Conservation (phyloP, 2,329 filamentous ascomycete species). For the Aplosporella prunicola region DNA sequence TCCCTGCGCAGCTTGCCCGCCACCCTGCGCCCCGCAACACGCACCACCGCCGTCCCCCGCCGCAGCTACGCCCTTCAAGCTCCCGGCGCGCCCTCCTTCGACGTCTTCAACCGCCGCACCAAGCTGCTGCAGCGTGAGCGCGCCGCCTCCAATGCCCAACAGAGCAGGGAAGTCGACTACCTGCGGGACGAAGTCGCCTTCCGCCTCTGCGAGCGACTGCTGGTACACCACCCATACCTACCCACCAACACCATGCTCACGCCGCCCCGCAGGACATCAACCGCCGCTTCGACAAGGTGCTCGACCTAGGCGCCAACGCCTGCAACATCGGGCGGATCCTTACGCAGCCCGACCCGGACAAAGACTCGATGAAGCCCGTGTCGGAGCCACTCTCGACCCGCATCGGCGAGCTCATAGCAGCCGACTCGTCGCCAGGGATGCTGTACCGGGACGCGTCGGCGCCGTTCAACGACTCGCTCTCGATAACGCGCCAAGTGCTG, state of each 20-base stretch:
- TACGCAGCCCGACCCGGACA: slow-evolving; percentile 51
- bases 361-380: slow-evolving; percentile 51
- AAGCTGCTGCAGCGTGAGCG: slow-evolving; percentile 92
- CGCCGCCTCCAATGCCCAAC: slow-evolving; percentile 58
- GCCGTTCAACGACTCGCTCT: slow-evolving; percentile 64
- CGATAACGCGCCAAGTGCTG: slow-evolving; percentile 67
- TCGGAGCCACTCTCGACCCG: slow-evolving; percentile 59
- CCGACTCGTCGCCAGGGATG: slow-evolving; percentile 68
- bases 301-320: slow-evolving; percentile 91
- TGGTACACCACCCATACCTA: slow-evolving; percentile 43
- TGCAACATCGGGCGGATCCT: slow-evolving; percentile 87
- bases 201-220: slow-evolving; percentile 72
- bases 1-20: not conserved
- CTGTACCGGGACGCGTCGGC: slow-evolving; percentile 70
- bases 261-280: slow-evolving; percentile 68
- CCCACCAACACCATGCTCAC: not conserved
- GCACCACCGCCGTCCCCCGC: no score
- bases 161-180: slow-evolving; percentile 78
- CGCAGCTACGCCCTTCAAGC: slow-evolving; percentile 64
- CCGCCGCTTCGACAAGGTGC: slow-evolving; percentile 68
- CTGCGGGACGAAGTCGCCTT: slow-evolving; percentile 84
- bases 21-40: slow-evolving; percentile 12
- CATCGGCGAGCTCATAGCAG: slow-evolving; percentile 66
- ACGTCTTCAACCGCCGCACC: slow-evolving; percentile 80
- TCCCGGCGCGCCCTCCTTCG: slow-evolving; percentile 65